Evolutionary conservation across 2,329 filamentous ascomycete species (phyloP).

Genomic region (Hypoxylon sp.): DNA sequence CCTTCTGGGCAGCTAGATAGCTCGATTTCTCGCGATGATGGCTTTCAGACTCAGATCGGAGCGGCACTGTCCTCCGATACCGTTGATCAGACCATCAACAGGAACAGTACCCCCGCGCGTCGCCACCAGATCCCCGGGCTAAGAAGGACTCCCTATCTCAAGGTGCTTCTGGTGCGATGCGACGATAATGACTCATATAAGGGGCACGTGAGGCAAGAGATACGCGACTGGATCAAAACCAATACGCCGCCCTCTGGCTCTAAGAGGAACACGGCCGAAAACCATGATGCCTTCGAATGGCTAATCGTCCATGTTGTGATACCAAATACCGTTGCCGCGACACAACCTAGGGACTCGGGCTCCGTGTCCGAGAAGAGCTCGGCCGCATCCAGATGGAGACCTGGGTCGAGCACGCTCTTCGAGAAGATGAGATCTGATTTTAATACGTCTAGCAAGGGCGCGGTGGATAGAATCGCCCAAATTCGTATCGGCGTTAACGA

Average conservation of each 20-base stretch:
- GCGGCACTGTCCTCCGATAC: constrained; percentile 57
- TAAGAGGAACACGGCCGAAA: constrained; percentile 81
- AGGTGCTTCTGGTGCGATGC: constrained; percentile 89
- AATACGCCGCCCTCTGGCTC: constrained; percentile 74
- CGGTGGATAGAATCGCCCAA: constrained; percentile 85
- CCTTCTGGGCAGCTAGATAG: constrained; percentile 53
- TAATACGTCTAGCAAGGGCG: constrained; percentile 78
- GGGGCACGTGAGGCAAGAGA: constrained; percentile 78
- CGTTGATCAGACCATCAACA: constrained; percentile 56
- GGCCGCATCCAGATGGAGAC: constrained; percentile 79
- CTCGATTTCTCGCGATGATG: constrained; percentile 65
- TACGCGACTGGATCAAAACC: constrained; percentile 92
- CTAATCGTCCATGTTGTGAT: constrained; percentile 93
- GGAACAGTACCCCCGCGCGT: constrained; percentile 66
- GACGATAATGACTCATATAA: constrained; percentile 98
- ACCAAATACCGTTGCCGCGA: constrained; percentile 85
- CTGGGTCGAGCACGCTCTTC: constrained; percentile 84
- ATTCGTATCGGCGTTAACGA: constrained; percentile 83
- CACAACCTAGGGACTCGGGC: constrained; percentile 77
- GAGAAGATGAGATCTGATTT: constrained; percentile 95
- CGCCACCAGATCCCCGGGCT: constrained; percentile 96
- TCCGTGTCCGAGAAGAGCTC: constrained; percentile 71
- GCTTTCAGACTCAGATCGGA: constrained; percentile 70
- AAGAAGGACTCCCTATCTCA: constrained; percentile 93
- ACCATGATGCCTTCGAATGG: constrained; percentile 97